Evolutionary conservation across 768 basidiomycete species (phyloP).

Genomic region (Lenzites betulinus): DNA sequence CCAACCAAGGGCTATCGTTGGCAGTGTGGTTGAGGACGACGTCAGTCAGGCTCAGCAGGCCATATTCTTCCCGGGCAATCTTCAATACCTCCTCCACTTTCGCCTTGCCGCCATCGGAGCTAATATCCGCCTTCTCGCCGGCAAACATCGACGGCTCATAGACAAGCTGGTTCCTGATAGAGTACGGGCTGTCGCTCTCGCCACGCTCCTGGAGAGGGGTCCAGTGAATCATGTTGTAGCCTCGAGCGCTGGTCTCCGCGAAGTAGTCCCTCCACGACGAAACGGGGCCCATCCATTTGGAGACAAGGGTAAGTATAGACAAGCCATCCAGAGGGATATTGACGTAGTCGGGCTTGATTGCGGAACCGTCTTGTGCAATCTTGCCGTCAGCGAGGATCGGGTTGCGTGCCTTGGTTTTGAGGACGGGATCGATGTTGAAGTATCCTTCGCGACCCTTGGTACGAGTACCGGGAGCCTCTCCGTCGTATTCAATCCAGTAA

Average conservation of each 20-base stretch:
- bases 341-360: slow-evolving; percentile 51
- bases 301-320: slow-evolving; percentile 86
- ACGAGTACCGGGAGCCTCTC: slow-evolving; percentile 55
- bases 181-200: slow-evolving; percentile 89
- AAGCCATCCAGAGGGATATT: slow-evolving; percentile 87
- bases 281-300: slow-evolving; percentile 97
- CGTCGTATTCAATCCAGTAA: slow-evolving; percentile 93
- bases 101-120: slow-evolving; percentile 53
- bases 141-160: slow-evolving; percentile 81
- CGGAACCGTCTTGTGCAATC: slow-evolving; percentile 52
- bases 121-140: slow-evolving; percentile 30
- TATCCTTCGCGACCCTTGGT: slow-evolving; percentile 86
- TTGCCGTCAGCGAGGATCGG: slow-evolving; percentile 64
- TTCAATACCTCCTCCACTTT: slow-evolving; percentile 66
- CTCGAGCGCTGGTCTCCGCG: slow-evolving; percentile 80
- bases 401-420: slow-evolving; percentile 72
- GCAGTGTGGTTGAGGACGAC: slow-evolving; percentile 98
- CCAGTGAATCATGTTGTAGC: slow-evolving; percentile 99
- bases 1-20: slow-evolving; percentile 88
- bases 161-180: slow-evolving; percentile 81
- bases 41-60: slow-evolving; percentile 88
- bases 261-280: slow-evolving; percentile 79
- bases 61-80: slow-evolving; percentile 80
- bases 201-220: slow-evolving; percentile 94
- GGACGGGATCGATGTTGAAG: slow-evolving; percentile 94